Conservation (phyloP, 805 yeast genomes). For the Saturnispora bothae region DNA sequence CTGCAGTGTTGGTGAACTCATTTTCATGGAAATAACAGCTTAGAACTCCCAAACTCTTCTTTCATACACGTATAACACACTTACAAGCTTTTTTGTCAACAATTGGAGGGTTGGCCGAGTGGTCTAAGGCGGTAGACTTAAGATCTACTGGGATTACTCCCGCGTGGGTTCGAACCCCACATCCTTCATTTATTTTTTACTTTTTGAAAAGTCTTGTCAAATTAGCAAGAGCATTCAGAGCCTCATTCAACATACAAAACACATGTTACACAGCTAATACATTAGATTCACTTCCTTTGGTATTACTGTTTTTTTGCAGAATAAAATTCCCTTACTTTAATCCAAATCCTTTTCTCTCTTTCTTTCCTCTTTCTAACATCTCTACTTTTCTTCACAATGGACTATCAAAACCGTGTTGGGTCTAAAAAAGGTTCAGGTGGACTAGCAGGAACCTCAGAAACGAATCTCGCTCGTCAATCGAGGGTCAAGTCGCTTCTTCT, state of each 20-base stretch:
- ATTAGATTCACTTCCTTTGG: background rate
- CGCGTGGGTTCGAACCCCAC: constrained; percentile 21
- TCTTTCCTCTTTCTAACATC: background rate
- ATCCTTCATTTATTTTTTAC: constrained; percentile 13
- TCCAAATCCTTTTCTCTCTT: background rate
- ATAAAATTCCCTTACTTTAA: too few species aligned
- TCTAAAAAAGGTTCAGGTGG: constrained; percentile 90
- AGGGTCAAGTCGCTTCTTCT: constrained; percentile 55
- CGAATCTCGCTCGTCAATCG: constrained; percentile 57
- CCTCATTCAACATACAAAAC: background rate
- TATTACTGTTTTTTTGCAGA: too few species aligned
- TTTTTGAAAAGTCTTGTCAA: background rate
- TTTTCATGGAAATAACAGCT: too few species aligned
- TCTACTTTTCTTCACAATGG: constrained; percentile 58
- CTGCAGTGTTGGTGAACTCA: too few species aligned
- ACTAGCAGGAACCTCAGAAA: constrained; percentile 62
- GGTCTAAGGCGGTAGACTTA: constrained; percentile 19
- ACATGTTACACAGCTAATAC: background rate
- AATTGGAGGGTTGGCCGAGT: constrained; percentile 18
- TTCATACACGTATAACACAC: too few species aligned
- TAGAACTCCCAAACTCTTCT: too few species aligned
- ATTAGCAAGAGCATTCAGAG: background rate
- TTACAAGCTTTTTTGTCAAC: background rate
- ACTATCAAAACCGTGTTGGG: constrained; percentile 81
- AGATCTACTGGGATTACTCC: constrained; percentile 17